Conservation (phyloP, 2,329 filamentous ascomycete genomes). For the Nectriaceae sp. region DNA sequence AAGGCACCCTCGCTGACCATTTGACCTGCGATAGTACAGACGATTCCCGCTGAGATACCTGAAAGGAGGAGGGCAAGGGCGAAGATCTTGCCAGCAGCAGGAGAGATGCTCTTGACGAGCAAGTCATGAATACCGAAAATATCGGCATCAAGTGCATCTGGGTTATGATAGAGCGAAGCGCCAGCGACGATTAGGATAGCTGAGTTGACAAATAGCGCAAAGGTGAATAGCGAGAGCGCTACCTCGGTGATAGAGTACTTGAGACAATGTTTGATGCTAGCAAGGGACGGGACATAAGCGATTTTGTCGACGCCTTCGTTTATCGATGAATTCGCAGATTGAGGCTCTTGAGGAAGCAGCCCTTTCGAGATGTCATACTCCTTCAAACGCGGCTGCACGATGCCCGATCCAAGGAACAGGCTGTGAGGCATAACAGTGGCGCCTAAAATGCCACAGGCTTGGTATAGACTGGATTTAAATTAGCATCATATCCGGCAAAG, state of each 20-base stretch:
- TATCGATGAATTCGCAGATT: conserved; percentile 28
- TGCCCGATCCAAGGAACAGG: conserved; percentile 68
- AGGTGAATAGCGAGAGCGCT: conserved; percentile 73
- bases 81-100: conserved; percentile 80
- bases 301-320: conserved; percentile 45
- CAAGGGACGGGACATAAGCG: conserved; percentile 70
- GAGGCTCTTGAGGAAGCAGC: conserved; percentile 43
- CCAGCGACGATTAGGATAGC: conserved; percentile 82
- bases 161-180: conserved; percentile 67
- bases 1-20: conserved; percentile 86
- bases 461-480: conserved; percentile 49
- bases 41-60: conserved; percentile 79
- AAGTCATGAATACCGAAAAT: conserved; percentile 82
- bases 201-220: conserved; percentile 82
- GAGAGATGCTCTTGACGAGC: conserved; percentile 67
- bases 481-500: neutral
- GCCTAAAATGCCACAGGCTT: conserved; percentile 75
- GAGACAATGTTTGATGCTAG: conserved; percentile 73
- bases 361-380: conserved; percentile 64
- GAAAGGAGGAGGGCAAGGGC: conserved; percentile 79
- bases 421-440: conserved; percentile 75
- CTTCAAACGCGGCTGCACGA: conserved; percentile 66
- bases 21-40: conserved; percentile 87
- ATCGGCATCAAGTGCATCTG: conserved; percentile 66
- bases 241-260: conserved; percentile 74